Conservation (phyloP, 352 stramenopile genomes). For the Phytopythium sindhum region DNA sequence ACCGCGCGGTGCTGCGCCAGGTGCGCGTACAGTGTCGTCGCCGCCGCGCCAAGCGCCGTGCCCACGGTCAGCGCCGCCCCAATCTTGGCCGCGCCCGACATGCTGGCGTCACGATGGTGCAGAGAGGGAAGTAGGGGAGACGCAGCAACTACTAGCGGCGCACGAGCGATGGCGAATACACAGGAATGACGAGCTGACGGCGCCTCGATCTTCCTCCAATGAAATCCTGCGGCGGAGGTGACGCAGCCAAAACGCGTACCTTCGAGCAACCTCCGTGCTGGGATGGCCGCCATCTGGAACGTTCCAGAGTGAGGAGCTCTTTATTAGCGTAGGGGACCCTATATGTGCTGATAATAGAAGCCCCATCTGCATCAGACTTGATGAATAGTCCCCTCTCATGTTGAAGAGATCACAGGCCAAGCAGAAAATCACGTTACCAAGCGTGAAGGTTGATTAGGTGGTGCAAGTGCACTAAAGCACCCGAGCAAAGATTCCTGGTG, state of each 20-base stretch:
- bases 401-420: no score
- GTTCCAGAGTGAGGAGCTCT: conserved; percentile 4
- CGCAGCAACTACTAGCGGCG: background rate
- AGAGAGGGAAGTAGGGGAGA: background rate
- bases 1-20: conserved; percentile 14
- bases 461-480: no score
- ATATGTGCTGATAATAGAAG: no score
- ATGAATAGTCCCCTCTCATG: no score
- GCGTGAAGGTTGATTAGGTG: no score
- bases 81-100: conserved; percentile 46
- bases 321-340: no score
- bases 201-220: background rate
- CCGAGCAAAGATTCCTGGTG: no score
- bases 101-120: conserved; percentile 6
- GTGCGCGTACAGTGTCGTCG: conserved; percentile 24
- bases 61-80: conserved; percentile 40
- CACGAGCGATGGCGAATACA: background rate
- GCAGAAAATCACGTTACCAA: no score
- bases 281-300: background rate
- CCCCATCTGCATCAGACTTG: no score
- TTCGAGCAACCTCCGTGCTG: background rate
- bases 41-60: conserved; percentile 37
- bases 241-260: background rate
- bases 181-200: background rate
- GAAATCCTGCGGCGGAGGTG: background rate